Evolutionary conservation across 495 filamentous ascomycete genomes (phyloP).

Genomic region (Penicillium nucicola): DNA sequence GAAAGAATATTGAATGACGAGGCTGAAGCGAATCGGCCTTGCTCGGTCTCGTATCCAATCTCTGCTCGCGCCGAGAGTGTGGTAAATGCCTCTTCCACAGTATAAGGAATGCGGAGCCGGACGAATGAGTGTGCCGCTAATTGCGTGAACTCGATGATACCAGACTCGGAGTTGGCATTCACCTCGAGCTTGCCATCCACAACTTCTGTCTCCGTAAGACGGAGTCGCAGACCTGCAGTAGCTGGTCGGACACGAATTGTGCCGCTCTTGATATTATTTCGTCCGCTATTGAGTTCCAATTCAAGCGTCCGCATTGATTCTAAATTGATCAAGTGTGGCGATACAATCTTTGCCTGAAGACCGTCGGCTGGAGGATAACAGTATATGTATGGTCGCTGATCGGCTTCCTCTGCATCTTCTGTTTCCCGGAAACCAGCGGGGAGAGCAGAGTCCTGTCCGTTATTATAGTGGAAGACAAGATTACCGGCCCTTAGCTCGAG

Average conservation of each 20-base stretch:
- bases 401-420: constrained; percentile 30
- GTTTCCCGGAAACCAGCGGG: constrained; percentile 43
- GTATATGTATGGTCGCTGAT: constrained; percentile 42
- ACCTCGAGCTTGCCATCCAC: constrained; percentile 52
- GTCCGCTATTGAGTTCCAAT: constrained; percentile 68
- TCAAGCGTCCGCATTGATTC: constrained; percentile 74
- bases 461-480: constrained; percentile 53
- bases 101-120: constrained; percentile 74
- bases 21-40: constrained; percentile 67
- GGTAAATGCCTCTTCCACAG: constrained; percentile 71
- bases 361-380: constrained; percentile 48
- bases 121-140: constrained; percentile 49
- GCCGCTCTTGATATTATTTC: constrained; percentile 67
- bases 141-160: constrained; percentile 60
- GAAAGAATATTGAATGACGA: constrained; percentile 60
- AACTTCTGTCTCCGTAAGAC: constrained; percentile 66
- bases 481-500: constrained; percentile 67
- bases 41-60: constrained; percentile 69
- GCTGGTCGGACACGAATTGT: constrained; percentile 74
- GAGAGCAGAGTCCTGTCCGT: constrained; percentile 30
- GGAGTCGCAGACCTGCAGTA: constrained; percentile 82
- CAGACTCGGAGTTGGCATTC: constrained; percentile 58
- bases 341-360: constrained; percentile 47
- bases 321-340: constrained; percentile 58
- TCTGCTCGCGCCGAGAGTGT: constrained; percentile 75